Conservation (phyloP, 2,329 filamentous ascomycete species). For the Berkeleyomyces basicola region DNA sequence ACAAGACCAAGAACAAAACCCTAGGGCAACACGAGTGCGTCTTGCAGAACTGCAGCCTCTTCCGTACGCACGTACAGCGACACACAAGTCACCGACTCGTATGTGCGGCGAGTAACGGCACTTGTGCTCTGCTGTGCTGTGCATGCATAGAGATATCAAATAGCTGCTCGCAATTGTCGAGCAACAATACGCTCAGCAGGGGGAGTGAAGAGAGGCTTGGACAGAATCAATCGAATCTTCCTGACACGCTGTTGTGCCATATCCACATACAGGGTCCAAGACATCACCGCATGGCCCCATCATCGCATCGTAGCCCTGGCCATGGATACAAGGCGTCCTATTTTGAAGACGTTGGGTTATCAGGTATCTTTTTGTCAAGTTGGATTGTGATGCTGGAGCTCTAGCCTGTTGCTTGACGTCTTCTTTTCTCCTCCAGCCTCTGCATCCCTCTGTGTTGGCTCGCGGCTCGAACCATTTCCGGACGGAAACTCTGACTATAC, state of each 20-base stretch:
- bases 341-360: neutral
- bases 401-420: neutral
- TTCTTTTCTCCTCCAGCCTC: neutral
- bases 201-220: too few relatives aligned
- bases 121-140: neutral
- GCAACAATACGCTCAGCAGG: neutral
- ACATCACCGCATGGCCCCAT: neutral
- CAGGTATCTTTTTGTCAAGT: neutral
- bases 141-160: neutral
- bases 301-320: neutral
- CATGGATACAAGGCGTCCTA: neutral
- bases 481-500: neutral
- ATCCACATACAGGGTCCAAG: neutral
- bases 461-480: neutral
- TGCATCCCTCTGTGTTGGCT: neutral
- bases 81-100: neutral
- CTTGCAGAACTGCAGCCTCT: neutral
- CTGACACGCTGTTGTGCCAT: neutral
- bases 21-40: too few relatives aligned
- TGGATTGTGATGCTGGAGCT: too few relatives aligned
- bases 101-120: neutral
- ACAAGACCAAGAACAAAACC: too few relatives aligned
- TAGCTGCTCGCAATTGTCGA: neutral
- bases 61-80: neutral
- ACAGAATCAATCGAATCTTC: neutral